Evolutionary conservation across 805 yeast genomes (phyloP).

Genomic region (Sugiyamaella mastotermitis): DNA sequence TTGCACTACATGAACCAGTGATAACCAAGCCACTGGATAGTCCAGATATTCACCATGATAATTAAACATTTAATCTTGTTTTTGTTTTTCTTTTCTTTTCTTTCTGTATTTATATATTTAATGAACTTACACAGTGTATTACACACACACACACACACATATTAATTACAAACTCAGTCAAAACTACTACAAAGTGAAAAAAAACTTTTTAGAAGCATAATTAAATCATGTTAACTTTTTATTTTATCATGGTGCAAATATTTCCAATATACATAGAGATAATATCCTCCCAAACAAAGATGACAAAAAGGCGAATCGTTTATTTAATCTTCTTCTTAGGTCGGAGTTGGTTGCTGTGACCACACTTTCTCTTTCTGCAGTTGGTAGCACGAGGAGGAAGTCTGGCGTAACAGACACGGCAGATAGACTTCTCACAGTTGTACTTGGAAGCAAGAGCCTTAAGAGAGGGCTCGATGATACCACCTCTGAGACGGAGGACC

Average conservation of each 20-base stretch:
- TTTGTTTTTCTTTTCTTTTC: background rate
- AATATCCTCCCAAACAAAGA: too few relatives aligned
- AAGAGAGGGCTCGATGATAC: constrained; percentile 99
- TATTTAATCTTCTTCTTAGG: constrained; percentile 99
- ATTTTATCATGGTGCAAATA: too few relatives aligned
- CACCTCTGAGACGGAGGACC: constrained; percentile 96
- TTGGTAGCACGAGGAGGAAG: constrained; percentile 99
- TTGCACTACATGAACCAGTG: constrained; percentile 13
- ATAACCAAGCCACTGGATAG: constrained; percentile 2
- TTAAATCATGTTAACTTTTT: too few relatives aligned
- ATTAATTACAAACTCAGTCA: too few relatives aligned
- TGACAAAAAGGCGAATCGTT: constrained; percentile 45
- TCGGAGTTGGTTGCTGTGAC: constrained; percentile 99
- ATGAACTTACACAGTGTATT: too few relatives aligned
- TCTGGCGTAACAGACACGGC: constrained; percentile 99
- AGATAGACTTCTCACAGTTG: constrained; percentile 99
- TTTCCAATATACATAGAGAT: too few relatives aligned
- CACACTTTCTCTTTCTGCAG: constrained; percentile 99
- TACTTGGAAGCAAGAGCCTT: constrained; percentile 98
- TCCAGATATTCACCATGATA: background rate
- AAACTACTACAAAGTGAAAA: too few relatives aligned
- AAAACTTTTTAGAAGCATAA: too few relatives aligned
- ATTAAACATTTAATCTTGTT: background rate
- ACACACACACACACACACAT: too few relatives aligned
- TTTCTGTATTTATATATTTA: too few relatives aligned